Percentiles rank a stretch among this genome's conserved stretches.
Conservation (phyloP, 1,139 yeast species). For the Zygosaccharomyces pseudobailii region DNA sequence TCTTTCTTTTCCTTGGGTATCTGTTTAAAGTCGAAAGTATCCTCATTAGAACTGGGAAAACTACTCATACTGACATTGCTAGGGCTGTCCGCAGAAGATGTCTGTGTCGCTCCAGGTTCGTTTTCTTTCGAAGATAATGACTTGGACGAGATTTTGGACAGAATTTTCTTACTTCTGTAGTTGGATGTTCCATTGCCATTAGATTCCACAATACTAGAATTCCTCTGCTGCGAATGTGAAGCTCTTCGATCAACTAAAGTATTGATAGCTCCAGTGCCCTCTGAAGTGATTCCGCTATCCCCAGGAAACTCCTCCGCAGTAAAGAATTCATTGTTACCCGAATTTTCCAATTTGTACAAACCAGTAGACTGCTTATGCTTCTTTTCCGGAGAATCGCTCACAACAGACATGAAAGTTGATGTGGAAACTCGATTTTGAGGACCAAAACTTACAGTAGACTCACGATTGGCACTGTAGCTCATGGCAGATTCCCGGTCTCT, state of each 20-base stretch:
- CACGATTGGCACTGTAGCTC: not conserved
- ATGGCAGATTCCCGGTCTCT: not conserved
- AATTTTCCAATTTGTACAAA: constrained; percentile 22
- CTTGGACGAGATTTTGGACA: constrained; percentile 6
- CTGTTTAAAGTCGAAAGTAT: constrained; percentile 6
- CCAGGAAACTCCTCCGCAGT: constrained; percentile 27
- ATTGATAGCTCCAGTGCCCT: not conserved
- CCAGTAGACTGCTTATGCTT: constrained; percentile 10
- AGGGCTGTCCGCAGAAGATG: constrained; percentile 4
- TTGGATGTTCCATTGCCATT: not conserved
- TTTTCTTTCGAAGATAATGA: constrained; percentile 6
- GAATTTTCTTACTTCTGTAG: not conserved
- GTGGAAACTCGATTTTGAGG: constrained; percentile 18
- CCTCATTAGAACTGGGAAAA: constrained; percentile 9
- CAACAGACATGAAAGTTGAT: constrained; percentile 22
- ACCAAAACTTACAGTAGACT: not conserved
- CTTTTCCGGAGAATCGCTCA: constrained; percentile 26
- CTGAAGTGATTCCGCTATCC: not conserved
- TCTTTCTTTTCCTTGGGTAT: not conserved
- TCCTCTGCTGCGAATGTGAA: not conserved
- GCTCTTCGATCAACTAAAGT: not conserved
- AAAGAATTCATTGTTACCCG: constrained; percentile 24
- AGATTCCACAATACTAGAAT: not conserved
- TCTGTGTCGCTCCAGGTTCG: constrained; percentile 3
- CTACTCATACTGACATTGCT: constrained; percentile 10